Percentiles rank a stretch among this genome's conserved stretches.
Conservation (phyloP, 2,329 filamentous ascomycete species). For the Podosphaera xanthii region DNA sequence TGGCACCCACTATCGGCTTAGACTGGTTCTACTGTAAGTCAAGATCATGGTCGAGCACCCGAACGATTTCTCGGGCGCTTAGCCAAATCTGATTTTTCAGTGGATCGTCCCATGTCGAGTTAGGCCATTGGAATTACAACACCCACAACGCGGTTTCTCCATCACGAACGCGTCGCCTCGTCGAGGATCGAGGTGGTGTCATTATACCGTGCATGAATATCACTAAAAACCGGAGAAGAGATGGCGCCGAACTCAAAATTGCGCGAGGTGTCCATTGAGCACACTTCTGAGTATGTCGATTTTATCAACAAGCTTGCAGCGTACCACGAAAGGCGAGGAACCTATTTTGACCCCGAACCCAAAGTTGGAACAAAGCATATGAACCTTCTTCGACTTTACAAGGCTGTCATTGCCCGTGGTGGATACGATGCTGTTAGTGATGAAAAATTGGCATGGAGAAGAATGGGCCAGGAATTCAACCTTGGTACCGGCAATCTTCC, state of each 20-base stretch:
- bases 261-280: slow-evolving; percentile 11
- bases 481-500: slow-evolving; percentile 53
- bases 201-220: too few species aligned
- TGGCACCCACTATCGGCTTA: too few species aligned
- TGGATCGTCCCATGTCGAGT: too few species aligned
- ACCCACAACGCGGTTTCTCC: too few species aligned
- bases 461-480: slow-evolving; percentile 50
- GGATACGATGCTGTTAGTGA: slow-evolving; percentile 71
- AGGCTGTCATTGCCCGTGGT: slow-evolving; percentile 50
- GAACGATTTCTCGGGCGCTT: too few species aligned
- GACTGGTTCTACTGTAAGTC: too few species aligned
- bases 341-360: slow-evolving; percentile 55
- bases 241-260: not conserved
- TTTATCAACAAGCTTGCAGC: slow-evolving; percentile 52
- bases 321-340: slow-evolving; percentile 63
- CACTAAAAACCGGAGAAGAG: too few species aligned
- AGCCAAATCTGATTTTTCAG: too few species aligned
- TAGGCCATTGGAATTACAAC: too few species aligned
- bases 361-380: slow-evolving; percentile 58
- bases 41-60: too few species aligned
- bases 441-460: slow-evolving; percentile 70
- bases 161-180: too few species aligned
- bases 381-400: slow-evolving; percentile 59
- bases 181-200: too few species aligned
- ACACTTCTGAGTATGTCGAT: slow-evolving; percentile 48